A percentile compares a stretch with the other conserved stretches of the same genome.
Conservation (phyloP, 2,329 filamentous ascomycete species). For the Cercospora sp. region DNA sequence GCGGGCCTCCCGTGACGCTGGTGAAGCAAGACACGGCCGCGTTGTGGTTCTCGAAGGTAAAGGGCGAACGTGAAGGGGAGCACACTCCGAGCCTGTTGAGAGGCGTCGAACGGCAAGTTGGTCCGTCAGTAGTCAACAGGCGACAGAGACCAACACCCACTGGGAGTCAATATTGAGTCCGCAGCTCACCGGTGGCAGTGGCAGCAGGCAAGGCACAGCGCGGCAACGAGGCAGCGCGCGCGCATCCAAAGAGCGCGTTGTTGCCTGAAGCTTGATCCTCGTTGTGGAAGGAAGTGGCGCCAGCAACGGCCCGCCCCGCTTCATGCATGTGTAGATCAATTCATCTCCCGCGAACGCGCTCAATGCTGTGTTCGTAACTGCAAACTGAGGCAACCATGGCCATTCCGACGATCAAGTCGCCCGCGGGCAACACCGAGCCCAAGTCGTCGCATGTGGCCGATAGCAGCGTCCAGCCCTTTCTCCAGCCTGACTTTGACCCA, state of each 20-base stretch:
- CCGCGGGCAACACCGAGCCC: constrained; percentile 29
- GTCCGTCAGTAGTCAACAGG: not conserved
- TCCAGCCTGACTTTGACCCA: constrained; percentile 75
- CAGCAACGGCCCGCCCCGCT: not conserved
- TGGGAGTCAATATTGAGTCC: not conserved
- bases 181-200: constrained; percentile 1
- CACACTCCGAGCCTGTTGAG: not conserved
- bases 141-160: not conserved
- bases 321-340: not conserved
- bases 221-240: constrained; percentile 6
- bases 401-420: constrained; percentile 9
- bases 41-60: not conserved
- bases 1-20: not conserved
- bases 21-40: not conserved
- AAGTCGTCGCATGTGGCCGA: constrained; percentile 67
- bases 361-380: not conserved
- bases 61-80: not conserved
- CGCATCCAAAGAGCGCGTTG: constrained; percentile 2
- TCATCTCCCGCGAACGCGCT: not conserved
- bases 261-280: constrained; percentile 12
- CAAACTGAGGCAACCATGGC: constrained; percentile 16
- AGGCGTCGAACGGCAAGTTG: not conserved
- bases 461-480: constrained; percentile 71
- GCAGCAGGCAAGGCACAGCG: not conserved
- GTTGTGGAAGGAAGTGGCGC: not conserved